Evolutionary conservation across 805 yeast genomes (phyloP).

Genomic region (Pichia heedii): DNA sequence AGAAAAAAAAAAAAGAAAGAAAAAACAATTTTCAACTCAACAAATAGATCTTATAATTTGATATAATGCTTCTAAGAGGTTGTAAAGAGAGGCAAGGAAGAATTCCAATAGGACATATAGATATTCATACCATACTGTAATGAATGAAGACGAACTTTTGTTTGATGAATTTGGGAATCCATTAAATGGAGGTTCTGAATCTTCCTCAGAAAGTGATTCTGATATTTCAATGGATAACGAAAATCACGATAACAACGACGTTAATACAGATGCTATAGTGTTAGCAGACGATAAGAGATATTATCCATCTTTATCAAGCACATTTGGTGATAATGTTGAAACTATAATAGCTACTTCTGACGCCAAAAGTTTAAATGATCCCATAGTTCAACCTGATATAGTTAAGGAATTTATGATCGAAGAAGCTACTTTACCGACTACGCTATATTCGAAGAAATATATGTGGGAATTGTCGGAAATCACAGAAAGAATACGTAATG

Average conservation of each 20-base stretch:
- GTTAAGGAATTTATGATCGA: slow-evolving; percentile 39
- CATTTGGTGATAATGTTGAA: slow-evolving; percentile 57
- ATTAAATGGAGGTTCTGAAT: slow-evolving; percentile 39
- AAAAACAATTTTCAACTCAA: too few relatives aligned
- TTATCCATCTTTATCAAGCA: slow-evolving; percentile 35
- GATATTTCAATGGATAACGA: slow-evolving; percentile 7
- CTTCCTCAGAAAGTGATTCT: slow-evolving; percentile 30
- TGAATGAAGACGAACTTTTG: slow-evolving; percentile 42
- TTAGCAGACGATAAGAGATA: slow-evolving; percentile 38
- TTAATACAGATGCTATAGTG: slow-evolving; percentile 23
- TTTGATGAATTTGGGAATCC: slow-evolving; percentile 81
- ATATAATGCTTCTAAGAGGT: too few relatives aligned
- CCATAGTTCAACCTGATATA: slow-evolving; percentile 50
- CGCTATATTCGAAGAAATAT: slow-evolving; percentile 55
- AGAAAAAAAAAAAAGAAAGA: too few relatives aligned
- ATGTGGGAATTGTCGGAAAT: slow-evolving; percentile 37
- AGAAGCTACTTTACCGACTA: slow-evolving; percentile 46
- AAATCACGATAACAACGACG: slow-evolving; percentile 9
- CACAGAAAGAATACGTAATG: slow-evolving; percentile 63
- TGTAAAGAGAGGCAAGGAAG: too few relatives aligned
- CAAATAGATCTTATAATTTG: too few relatives aligned
- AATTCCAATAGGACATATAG: too few relatives aligned
- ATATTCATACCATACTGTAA: too few relatives aligned
- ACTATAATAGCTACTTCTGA: slow-evolving; percentile 45
- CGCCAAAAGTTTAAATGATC: slow-evolving; percentile 40